These are phyloP conservation scores for Podaxis sp. DNA, from an alignment of 768 basidiomycete species.

Conservation along the genomic window DNA sequence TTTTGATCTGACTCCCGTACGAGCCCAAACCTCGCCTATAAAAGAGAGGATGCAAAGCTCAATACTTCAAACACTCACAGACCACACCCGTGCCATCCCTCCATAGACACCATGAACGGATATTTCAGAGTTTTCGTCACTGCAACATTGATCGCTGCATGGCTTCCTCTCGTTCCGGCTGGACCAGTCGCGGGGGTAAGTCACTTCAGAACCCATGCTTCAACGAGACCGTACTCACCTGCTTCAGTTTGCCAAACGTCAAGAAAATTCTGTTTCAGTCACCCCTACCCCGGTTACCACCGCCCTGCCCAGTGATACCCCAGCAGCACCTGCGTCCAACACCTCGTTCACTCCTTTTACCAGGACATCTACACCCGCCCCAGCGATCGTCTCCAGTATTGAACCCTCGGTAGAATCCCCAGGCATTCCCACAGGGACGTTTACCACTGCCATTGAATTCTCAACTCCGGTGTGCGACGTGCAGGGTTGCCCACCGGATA, in stretches of 20 bases:
- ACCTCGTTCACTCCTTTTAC: no score
- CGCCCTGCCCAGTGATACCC: no score
- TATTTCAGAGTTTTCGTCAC: background rate
- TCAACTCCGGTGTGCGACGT: no score
- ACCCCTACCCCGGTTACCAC: background rate
- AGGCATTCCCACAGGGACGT: no score
- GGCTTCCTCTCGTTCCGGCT: background rate
- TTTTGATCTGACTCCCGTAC: no score
- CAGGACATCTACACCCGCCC: no score
- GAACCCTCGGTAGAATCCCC: no score
- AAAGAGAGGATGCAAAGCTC: background rate
- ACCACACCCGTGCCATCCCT: background rate
- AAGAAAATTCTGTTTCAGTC: background rate
- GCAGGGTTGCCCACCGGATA: no score
- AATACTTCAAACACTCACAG: background rate
- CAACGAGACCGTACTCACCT: background rate
- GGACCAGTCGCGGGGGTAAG: background rate
- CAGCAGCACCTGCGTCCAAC: no score
- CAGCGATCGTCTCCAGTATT: no score
- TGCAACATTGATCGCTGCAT: background rate
- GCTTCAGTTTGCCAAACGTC: background rate
- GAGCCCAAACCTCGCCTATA: background rate
- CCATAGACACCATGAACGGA: constrained; percentile 6
- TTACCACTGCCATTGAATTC: no score
- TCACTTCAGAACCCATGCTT: background rate